Evolutionary conservation across 805 yeast genomes (phyloP).

Genomic region (Candida arabinofermentans): DNA sequence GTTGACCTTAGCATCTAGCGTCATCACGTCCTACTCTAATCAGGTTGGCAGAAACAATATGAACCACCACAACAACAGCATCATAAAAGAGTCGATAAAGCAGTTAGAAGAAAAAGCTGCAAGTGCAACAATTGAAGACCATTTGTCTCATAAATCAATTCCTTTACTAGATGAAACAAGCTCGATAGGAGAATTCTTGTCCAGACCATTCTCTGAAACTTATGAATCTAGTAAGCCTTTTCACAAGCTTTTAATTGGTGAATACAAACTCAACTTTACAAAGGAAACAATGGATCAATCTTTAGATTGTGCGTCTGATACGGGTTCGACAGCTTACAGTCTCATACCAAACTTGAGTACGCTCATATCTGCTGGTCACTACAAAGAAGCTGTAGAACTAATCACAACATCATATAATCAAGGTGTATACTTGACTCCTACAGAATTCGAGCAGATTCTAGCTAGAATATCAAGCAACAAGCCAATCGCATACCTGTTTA

Average conservation of each 20-base stretch:
- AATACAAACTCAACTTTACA: not conserved
- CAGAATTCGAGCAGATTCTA: conserved; percentile 24
- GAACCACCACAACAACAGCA: not conserved
- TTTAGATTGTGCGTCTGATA: not conserved
- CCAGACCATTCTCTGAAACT: not conserved
- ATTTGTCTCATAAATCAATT: not conserved
- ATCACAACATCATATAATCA: conserved; percentile 4
- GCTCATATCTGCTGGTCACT: not conserved
- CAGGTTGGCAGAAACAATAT: not conserved
- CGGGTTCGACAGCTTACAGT: not conserved
- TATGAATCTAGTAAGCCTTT: not conserved
- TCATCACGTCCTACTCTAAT: not conserved
- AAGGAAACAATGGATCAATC: not conserved
- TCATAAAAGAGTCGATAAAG: too few species aligned
- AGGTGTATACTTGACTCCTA: conserved; percentile 14
- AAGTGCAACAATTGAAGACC: not conserved
- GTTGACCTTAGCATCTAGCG: not conserved
- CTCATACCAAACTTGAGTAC: conserved; percentile 5
- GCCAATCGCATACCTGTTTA: conserved; percentile 18
- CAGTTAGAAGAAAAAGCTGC: not conserved
- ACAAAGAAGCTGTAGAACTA: not conserved
- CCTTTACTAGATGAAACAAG: not conserved
- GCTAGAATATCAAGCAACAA: conserved; percentile 9
- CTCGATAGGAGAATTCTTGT: not conserved
- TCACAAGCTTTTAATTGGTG: not conserved